A percentile compares a stretch with the other conserved stretches of the same genome.
phyloP scores from a whole-genome alignment of 345 rosid genomes.

The Hypericum perforatum region DNA sequence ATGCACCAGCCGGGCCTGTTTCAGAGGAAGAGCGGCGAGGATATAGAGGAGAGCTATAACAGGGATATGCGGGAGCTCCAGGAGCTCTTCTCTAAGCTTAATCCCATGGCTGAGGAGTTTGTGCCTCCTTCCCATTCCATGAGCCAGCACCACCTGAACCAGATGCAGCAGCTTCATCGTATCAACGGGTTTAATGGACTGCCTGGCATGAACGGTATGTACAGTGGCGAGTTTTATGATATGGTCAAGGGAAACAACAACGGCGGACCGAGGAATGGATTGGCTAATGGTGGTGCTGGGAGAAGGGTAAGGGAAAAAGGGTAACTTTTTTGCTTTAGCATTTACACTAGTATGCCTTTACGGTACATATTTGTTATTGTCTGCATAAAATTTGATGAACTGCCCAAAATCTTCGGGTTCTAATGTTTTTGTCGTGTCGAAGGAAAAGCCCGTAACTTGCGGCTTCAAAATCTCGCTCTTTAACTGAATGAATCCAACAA shows the following conservation, averaged over 20 bases:
- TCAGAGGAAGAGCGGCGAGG: constrained; percentile 3
- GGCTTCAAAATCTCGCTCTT: no score
- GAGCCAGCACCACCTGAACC: constrained; percentile 18
- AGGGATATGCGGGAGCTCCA: constrained; percentile 68
- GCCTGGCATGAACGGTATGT: constrained; percentile 9
- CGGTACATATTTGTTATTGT: no score
- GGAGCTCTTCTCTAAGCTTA: constrained; percentile 83
- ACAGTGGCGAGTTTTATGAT: constrained; percentile 33
- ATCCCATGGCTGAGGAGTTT: constrained; percentile 89
- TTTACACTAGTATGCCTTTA: constrained; percentile 4
- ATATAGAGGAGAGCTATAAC: constrained; percentile 35
- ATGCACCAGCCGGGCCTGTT: constrained; percentile 18
- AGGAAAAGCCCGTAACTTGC: no score
- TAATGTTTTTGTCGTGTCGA: no score
- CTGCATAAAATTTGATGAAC: no score
- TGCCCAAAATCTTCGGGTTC: no score
- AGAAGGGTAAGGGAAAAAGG: constrained; percentile 34
- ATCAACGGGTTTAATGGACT: not conserved
- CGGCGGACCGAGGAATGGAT: constrained; percentile 25
- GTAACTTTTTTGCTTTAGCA: constrained; percentile 1
- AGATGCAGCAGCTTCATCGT: not conserved
- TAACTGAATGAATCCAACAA: no score
- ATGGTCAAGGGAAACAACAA: constrained; percentile 21
- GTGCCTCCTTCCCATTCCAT: constrained; percentile 68
- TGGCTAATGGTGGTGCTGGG: constrained; percentile 30